These are phyloP conservation scores for Cordyceps pruinosa DNA, from an alignment of 2,329 filamentous ascomycete species.

Conservation along the genomic window DNA sequence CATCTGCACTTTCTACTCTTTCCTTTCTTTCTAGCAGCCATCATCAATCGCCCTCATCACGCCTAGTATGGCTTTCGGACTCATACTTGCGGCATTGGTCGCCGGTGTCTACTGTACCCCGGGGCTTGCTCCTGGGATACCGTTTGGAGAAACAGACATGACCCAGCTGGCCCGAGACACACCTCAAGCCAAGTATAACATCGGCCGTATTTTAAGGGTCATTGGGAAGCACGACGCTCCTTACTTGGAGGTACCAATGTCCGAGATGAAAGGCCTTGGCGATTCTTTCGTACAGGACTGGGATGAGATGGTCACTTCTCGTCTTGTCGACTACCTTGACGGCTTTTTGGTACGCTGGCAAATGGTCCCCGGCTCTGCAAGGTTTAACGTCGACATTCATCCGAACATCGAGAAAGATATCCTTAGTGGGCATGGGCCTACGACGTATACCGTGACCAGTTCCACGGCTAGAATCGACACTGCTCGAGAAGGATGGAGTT, in stretches of 20 bases:
- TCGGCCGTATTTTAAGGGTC: not conserved
- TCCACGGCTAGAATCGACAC: not conserved
- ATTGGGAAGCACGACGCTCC: not conserved
- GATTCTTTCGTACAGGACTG: not conserved
- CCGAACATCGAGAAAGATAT: not conserved
- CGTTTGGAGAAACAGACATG: not conserved
- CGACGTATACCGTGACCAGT: not conserved
- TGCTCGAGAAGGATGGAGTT: not conserved
- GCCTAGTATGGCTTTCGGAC: not conserved
- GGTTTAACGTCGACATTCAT: not conserved
- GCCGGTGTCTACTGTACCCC: not conserved
- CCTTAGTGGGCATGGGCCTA: not conserved
- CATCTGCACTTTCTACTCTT: not conserved
- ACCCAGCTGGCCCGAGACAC: not conserved
- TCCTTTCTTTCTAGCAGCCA: not conserved
- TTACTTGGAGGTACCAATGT: not conserved
- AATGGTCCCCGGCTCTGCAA: not conserved
- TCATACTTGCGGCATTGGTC: not conserved
- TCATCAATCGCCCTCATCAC: not conserved
- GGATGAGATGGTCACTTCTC: not conserved
- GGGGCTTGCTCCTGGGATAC: not conserved
- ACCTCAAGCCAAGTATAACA: not conserved
- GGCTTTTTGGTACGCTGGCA: not conserved
- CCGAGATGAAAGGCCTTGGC: not conserved
- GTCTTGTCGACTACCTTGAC: not conserved